phyloP scores from a whole-genome alignment of 2,329 filamentous ascomycete genomes.

The Pseudogymnoascus sp. region DNA sequence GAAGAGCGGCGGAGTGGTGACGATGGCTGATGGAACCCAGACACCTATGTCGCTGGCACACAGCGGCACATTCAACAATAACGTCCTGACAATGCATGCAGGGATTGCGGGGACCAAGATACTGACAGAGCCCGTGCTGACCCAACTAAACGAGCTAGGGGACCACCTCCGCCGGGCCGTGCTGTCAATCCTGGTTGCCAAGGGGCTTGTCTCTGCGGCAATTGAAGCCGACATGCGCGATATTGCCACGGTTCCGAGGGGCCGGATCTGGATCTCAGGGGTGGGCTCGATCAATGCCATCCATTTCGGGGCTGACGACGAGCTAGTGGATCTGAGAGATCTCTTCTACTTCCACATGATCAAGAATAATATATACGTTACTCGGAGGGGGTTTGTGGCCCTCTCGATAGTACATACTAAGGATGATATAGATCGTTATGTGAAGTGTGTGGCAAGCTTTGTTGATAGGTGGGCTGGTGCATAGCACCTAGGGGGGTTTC shows the following conservation, averaged over 20 bases:
- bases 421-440: slow-evolving; percentile 16
- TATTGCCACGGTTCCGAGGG: not conserved
- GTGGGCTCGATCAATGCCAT: slow-evolving; percentile 20
- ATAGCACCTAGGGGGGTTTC: not conserved
- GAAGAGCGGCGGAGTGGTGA: slow-evolving; percentile 31
- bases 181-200: slow-evolving; percentile 13
- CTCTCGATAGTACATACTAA: slow-evolving; percentile 12
- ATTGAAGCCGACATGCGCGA: not conserved
- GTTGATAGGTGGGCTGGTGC: slow-evolving; percentile 1
- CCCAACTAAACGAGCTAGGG: slow-evolving; percentile 18
- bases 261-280: slow-evolving; percentile 18
- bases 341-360: slow-evolving; percentile 23
- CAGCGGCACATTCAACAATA: slow-evolving; percentile 62
- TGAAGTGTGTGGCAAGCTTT: slow-evolving; percentile 17
- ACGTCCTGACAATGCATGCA: slow-evolving; percentile 44
- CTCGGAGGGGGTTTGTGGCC: slow-evolving; percentile 21
- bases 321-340: slow-evolving; percentile 13
- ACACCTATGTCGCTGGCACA: slow-evolving; percentile 32
- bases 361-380: slow-evolving; percentile 20
- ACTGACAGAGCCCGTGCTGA: slow-evolving; percentile 16
- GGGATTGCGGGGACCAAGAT: slow-evolving; percentile 31
- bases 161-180: slow-evolving; percentile 15
- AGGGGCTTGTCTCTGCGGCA: slow-evolving; percentile 11
- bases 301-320: slow-evolving; percentile 20
- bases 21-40: not conserved